Base-by-base conservation (phyloP, 495 filamentous ascomycete species). In the Aspergillus asperescens region DNA sequence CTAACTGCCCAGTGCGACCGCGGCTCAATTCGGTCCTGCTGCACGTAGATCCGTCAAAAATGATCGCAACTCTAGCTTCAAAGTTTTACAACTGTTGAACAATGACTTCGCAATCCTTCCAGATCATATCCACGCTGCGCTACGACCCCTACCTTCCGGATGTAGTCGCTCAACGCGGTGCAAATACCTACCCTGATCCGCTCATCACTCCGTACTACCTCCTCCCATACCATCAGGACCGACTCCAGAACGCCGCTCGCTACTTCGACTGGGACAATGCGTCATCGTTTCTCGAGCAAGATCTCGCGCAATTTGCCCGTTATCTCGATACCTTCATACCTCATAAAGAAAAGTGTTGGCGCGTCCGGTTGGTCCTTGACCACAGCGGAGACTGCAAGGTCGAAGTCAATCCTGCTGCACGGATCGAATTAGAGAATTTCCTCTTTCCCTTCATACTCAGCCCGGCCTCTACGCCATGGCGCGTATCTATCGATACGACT, bases 171-270 rank as follows among this genome's bases (percentile, higher is more conserved):
- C 42, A 72, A 45, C 53, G 59, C 22, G 57, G 72, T 31, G 73
- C 75, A 69, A 74, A 79, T 37, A 54, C 62, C 45, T 70, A 63
- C 44, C 65, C 68, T 19, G 53, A 60, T 24, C 62, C 63, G 9
- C 68, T 74, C 16, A 54, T 73, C 16, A 83, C 80, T n/a, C 82
- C 82, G 1, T 86, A 93, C 61, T 96, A 95, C 71, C 88, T 96
- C 73, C 78, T 95, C 10, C 68, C 79, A 38, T 85, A 84, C 66
- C 92, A 97, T 66, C 82, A 80, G 18, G 86, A 93, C 60, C 89
- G 83, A n/a, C 81, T 96, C 61, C 76, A 90, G 38, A 72, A 75
- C 50, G 88, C 89, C 22, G 89, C 88, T 0, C 67, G 69, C 24
- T 70, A 87, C 53, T 95, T 90, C 68, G 60, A 73, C 20, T 92